Conservation (phyloP, 2,329 filamentous ascomycete species). For the Fonsecaea multimorphosa region DNA sequence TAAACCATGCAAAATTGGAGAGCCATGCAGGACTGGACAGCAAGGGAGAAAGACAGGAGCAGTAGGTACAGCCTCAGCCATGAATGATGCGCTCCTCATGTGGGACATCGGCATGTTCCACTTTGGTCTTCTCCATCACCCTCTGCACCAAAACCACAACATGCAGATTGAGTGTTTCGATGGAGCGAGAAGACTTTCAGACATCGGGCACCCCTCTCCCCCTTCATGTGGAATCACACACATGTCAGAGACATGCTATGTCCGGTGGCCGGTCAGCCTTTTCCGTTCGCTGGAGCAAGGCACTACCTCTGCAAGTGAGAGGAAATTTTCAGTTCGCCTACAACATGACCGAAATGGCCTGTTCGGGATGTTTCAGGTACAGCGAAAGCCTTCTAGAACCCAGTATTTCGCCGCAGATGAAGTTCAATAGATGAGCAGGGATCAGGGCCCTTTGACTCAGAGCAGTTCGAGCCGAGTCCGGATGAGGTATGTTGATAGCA, state of each 20-base stretch:
- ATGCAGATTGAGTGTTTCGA: background rate
- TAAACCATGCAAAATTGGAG: background rate
- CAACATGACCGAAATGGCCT: constrained; percentile 1
- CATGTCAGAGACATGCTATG: background rate
- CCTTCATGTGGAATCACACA: background rate
- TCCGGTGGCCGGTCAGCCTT: background rate
- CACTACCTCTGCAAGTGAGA: background rate
- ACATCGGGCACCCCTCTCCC: background rate
- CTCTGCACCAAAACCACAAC: background rate
- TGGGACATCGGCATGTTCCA: background rate
- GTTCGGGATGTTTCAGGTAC: constrained; percentile 17
- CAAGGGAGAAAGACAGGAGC: background rate
- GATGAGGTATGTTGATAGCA: constrained; percentile 8
- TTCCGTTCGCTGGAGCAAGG: background rate
- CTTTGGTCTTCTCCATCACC: background rate
- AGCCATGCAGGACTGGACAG: background rate
- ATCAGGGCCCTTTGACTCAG: constrained; percentile 13
- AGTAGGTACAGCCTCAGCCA: background rate
- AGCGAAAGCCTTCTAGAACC: constrained; percentile 19
- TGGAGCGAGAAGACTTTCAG: background rate
- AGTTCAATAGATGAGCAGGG: constrained; percentile 4
- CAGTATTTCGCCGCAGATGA: constrained; percentile 3
- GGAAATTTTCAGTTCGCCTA: background rate
- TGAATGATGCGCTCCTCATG: background rate
- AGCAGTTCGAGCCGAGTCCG: constrained; percentile 24